phyloP scores from a whole-genome alignment of 768 basidiomycete species.

The Mycena epipterygia region DNA sequence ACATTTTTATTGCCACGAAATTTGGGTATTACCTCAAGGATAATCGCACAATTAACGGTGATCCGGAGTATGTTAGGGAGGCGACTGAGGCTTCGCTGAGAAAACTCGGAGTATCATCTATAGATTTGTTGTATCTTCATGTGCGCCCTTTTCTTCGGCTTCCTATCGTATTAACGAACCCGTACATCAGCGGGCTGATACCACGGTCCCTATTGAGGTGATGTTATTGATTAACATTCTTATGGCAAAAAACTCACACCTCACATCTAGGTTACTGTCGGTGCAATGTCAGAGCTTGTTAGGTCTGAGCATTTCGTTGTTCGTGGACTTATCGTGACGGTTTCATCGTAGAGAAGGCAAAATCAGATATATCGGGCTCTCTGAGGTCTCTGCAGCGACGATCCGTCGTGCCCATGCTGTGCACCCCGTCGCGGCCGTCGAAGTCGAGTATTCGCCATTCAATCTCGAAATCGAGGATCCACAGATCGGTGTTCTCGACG shows the following conservation, averaged over 20 bases:
- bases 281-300: slow-evolving; percentile 4
- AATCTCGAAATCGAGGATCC: slow-evolving; percentile 27
- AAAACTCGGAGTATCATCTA: slow-evolving; percentile 38
- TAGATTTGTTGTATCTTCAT: slow-evolving; percentile 51
- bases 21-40: slow-evolving; percentile 46
- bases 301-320: not conserved
- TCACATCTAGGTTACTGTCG: not conserved
- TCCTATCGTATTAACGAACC: slow-evolving; percentile 6
- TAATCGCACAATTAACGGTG: slow-evolving; percentile 43
- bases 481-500: slow-evolving; percentile 28
- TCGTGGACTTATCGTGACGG: not conserved
- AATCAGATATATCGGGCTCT: slow-evolving; percentile 46
- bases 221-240: not conserved
- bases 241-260: not conserved
- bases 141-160: not conserved
- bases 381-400: slow-evolving; percentile 40
- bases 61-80: slow-evolving; percentile 45
- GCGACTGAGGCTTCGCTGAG: slow-evolving; percentile 45
- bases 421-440: slow-evolving; percentile 38
- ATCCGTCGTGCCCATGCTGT: slow-evolving; percentile 41
- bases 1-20: slow-evolving; percentile 66
- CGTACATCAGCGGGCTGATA: slow-evolving; percentile 28
- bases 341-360: slow-evolving; percentile 28
- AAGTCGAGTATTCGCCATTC: slow-evolving; percentile 45
- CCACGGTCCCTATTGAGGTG: slow-evolving; percentile 42